These are phyloP conservation scores for Gamsiella multidivaricata DNA, from an alignment of 192 early-diverging fungal genomes.

Conservation along the genomic window DNA sequence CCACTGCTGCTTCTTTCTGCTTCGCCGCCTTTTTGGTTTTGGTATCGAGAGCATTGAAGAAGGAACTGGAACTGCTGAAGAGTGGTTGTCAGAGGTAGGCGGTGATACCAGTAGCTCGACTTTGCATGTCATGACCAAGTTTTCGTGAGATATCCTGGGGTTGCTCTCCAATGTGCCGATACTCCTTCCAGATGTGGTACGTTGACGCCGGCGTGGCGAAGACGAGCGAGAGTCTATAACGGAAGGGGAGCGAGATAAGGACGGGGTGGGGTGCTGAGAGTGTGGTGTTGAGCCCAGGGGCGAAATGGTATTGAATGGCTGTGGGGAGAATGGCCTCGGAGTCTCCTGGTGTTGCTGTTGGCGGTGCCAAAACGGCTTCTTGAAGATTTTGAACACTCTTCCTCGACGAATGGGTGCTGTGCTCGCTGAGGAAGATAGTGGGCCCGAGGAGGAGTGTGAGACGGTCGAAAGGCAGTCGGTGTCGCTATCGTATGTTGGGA, in stretches of 20 bases:
- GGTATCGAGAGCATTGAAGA: not conserved
- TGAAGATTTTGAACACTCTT: conserved; percentile 18
- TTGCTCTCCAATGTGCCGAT: no score
- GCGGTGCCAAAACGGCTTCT: not conserved
- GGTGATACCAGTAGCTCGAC: no score
- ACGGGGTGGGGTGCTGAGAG: conserved; percentile 7
- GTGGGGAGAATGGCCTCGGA: not conserved
- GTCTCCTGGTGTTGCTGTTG: not conserved
- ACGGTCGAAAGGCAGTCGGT: conserved; percentile 24
- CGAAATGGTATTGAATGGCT: not conserved
- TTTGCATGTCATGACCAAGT: no score
- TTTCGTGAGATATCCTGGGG: no score
- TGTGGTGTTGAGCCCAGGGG: not conserved
- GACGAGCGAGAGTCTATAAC: conserved; percentile 12
- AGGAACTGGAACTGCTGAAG: no score
- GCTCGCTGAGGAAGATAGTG: conserved; percentile 29
- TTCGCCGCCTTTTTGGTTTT: conserved; percentile 17
- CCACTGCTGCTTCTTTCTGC: conserved; percentile 2
- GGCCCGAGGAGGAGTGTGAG: conserved; percentile 34
- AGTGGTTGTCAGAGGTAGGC: no score
- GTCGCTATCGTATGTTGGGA: conserved; percentile 22
- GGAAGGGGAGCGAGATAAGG: no score
- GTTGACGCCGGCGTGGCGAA: not conserved
- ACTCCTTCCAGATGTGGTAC: no score
- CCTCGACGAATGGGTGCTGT: conserved; percentile 37